Base-by-base conservation (phyloP, 73 alveolate species). In the Paramecium sexaurelia region DNA sequence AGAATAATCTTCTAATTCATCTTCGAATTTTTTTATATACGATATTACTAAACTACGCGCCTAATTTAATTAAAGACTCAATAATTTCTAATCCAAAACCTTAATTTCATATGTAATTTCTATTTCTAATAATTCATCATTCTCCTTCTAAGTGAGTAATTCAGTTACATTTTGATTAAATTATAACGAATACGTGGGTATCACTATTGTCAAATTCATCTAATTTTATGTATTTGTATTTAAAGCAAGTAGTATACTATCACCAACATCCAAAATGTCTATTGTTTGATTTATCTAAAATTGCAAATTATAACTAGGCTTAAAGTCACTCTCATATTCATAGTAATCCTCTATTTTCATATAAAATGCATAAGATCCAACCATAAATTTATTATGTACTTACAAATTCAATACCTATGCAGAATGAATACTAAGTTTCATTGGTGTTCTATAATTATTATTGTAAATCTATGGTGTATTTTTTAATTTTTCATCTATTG, bases 171-270 rank as follows among this genome's bases (percentile, higher is more conserved):
- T 22, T 71, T 71, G 5, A 35, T 40, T 40, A 71, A 71, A 33
- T 19, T 71, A 9, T 19, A 71, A 40, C 5, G 86, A 35, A 19
- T 71, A 71, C 8, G 56, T 22, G 2, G 86, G 86, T 19, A 71
- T 71, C 26, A 71, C 86, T 35, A 71, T 71, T 5, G 55, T 71
- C 17, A 19, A 33, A 19, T 61, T 61, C 83, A 61, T 61, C 43
- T 61, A 61, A 71, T 71, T 71, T 71, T 71, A 29, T 3, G 56
- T 35, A 71, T 71, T 71, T 33, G 86, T 71, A 71, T 71, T 71
- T 19, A 71, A 36, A 71, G 55, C 86, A 1, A 37, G 1, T 19
- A 71, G 37, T 4, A 71, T 35, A 19, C 57, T 35, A 6, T 71
- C 86, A 29, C 86, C 86, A 33, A 71, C 56, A 35, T 71, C 86